Base-by-base conservation (phyloP, 345 rosid genomes). In the Hevea brasiliensis region DNA sequence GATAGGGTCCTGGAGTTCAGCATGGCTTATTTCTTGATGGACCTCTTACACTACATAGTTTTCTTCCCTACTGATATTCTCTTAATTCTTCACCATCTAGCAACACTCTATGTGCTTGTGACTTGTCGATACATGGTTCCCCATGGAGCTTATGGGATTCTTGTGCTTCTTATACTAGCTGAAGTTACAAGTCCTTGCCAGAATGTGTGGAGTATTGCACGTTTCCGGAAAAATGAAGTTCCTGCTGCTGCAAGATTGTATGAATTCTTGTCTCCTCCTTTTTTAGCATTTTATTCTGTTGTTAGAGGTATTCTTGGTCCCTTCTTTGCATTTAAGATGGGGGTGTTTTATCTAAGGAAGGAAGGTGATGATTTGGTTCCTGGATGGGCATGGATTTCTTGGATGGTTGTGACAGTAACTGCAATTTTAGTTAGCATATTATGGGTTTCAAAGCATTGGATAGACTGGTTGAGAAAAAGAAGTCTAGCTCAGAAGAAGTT, bases 51-150 rank as follows among this genome's bases (percentile, higher is more conserved):
- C 76, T 90, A 89, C 85, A 27, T 89, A 1, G 41, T 86, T 54
- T 89, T 90, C 83, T 58, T 77, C 82, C 98, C 93, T 6, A 65
- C 26, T 41, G 95, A 92, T 51, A 17, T 66, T 20, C 86, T 94
- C 85, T 90, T 94, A 88, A 88, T 92, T 58, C 80, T 89, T 83
- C 98, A 92, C 81, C 98, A 94, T 65, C n/a, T 87, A 1, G 95
- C 90, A 1, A 90, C 98, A 1, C 77, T 94, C 1, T 92, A 86
- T 72, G 97, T 94, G 12, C 61, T 89, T 57, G 75, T 77, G 37
- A 89, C 97, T 50, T 92, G 95, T 78, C 86, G 90, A 1, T 92
- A 76, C 78, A 20, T 81, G 13, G 90, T 92, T 17, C 77, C 61
- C 17, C 78, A 70, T 2, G 97, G 98, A 14, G 92, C 92, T 1